phyloP scores from a whole-genome alignment of 2,329 filamentous ascomycete genomes.

The Emydomyces testavorans region DNA sequence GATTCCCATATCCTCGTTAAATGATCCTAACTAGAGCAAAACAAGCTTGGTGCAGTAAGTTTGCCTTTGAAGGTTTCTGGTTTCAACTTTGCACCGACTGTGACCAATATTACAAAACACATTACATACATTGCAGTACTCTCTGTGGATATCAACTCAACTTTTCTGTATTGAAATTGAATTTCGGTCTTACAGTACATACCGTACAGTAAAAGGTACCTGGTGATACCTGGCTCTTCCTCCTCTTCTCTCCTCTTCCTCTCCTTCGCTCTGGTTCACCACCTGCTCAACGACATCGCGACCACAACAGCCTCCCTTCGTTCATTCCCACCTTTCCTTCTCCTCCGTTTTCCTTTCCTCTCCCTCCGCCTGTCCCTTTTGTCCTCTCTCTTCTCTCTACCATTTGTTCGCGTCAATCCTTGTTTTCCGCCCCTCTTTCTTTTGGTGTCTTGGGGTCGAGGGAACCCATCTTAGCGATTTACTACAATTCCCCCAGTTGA shows the following conservation, averaged over 20 bases:
- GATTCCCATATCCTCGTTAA: neutral
- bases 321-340: conserved; percentile 10
- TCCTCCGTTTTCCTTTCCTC: conserved; percentile 1
- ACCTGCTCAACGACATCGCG: conserved; percentile 12
- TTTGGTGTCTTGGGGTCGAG: conserved; percentile 6
- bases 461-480: conserved; percentile 6
- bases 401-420: conserved; percentile 4
- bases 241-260: conserved; percentile 16
- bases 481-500: neutral
- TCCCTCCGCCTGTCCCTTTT: neutral
- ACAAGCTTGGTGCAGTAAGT: conserved; percentile 2
- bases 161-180: neutral
- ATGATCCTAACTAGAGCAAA: neutral
- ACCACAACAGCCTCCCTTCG: conserved; percentile 5
- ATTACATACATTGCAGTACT: neutral
- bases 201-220: conserved; percentile 1
- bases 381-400: conserved; percentile 6
- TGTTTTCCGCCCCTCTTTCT: conserved; percentile 5
- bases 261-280: conserved; percentile 12
- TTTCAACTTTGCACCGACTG: neutral
- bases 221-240: conserved; percentile 8
- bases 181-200: neutral
- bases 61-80: neutral
- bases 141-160: neutral
- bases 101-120: neutral